phyloP scores from a whole-genome alignment of 257 asterid species.

The Lantana camara region DNA sequence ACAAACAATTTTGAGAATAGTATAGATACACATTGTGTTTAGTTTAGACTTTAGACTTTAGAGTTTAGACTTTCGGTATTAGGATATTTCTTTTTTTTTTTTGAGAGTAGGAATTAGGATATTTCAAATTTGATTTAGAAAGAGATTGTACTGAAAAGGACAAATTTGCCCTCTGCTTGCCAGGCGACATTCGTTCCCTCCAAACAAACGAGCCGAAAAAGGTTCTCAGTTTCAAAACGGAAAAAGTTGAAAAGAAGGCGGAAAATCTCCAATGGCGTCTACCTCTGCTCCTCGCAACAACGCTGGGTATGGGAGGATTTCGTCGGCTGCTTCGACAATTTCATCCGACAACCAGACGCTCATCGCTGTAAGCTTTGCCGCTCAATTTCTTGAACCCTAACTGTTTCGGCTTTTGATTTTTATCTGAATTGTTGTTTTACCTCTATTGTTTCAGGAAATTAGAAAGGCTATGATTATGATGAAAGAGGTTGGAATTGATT shows the following conservation, averaged over 20 bases:
- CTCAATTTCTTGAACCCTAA: conserved; percentile 17
- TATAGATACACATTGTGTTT: too few relatives aligned
- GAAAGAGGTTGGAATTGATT: conserved; percentile 75
- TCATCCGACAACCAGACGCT: conserved; percentile 71
- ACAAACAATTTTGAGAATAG: too few relatives aligned
- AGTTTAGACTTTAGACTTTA: too few relatives aligned
- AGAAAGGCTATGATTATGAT: conserved; percentile 59
- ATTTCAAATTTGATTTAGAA: too few relatives aligned
- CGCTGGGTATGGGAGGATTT: conserved; percentile 53
- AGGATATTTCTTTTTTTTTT: too few relatives aligned
- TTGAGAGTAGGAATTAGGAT: too few relatives aligned
- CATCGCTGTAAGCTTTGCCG: conserved; percentile 43
- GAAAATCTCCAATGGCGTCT: conserved; percentile 65
- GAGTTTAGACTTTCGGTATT: too few relatives aligned
- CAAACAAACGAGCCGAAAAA: conserved; percentile 26
- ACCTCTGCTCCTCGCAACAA: conserved; percentile 66
- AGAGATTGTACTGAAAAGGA: too few relatives aligned
- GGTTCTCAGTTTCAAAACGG: not conserved
- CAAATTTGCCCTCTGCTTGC: not conserved
- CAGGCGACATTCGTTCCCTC: conserved; percentile 29
- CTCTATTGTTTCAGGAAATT: conserved; percentile 59
- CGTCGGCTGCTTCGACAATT: conserved; percentile 53
- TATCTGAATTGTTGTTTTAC: not conserved
- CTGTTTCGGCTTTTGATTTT: not conserved
- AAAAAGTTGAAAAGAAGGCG: not conserved